These are phyloP conservation scores for Fagopyrum tataricum DNA, from an alignment of 148 eudicot species.

Conservation along the genomic window DNA sequence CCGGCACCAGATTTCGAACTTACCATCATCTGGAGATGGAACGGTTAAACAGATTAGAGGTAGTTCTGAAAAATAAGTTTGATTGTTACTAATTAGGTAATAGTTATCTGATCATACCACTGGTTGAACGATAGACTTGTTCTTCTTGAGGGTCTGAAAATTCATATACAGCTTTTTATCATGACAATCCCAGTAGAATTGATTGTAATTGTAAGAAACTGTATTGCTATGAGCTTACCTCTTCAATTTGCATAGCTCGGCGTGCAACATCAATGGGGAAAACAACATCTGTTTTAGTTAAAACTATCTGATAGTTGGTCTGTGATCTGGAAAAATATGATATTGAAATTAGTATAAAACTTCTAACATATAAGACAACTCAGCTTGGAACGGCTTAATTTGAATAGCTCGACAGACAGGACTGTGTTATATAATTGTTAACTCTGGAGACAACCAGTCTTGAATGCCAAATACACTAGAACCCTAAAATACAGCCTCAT, in stretches of 20 bases:
- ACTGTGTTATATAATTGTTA: neutral
- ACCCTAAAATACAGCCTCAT: neutral
- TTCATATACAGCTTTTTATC: slow-evolving; percentile 17
- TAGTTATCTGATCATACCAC: slow-evolving; percentile 43
- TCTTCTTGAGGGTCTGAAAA: slow-evolving; percentile 66
- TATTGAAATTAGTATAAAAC: neutral
- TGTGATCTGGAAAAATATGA: slow-evolving; percentile 44
- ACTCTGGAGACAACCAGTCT: neutral
- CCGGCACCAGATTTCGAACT: slow-evolving; percentile 94
- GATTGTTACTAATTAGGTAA: neutral
- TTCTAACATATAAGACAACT: neutral
- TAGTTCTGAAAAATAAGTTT: slow-evolving; percentile 2
- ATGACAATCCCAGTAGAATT: neutral
- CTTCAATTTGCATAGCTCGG: slow-evolving; percentile 96
- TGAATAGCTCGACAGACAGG: neutral
- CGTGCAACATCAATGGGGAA: slow-evolving; percentile 95
- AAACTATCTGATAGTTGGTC: slow-evolving; percentile 82
- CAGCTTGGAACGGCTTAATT: neutral
- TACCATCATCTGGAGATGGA: slow-evolving; percentile 69
- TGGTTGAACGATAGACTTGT: slow-evolving; percentile 75
- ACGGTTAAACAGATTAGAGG: neutral
- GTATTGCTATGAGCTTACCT: slow-evolving; percentile 30
- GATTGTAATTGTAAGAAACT: neutral
- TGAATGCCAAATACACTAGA: neutral
- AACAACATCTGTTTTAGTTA: slow-evolving; percentile 83